These are phyloP conservation scores for Aspergillus ibericus DNA, from an alignment of 2,329 filamentous ascomycete genomes.

Conservation along the genomic window DNA sequence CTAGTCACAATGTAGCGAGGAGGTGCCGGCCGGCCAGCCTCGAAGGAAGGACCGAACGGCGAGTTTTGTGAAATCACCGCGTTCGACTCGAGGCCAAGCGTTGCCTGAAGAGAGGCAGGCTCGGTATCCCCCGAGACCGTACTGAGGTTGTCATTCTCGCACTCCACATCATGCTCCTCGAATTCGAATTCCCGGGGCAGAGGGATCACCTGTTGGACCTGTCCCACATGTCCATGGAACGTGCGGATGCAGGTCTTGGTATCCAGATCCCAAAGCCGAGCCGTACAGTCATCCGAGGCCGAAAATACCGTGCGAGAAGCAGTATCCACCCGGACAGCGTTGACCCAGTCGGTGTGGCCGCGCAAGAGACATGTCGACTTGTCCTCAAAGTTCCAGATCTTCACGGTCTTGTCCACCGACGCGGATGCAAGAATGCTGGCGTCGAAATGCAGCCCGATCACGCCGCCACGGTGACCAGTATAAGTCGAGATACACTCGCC, in stretches of 20 bases:
- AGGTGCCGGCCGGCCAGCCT: slow-evolving; percentile 66
- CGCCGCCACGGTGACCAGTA: slow-evolving; percentile 73
- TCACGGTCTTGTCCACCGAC: slow-evolving; percentile 84
- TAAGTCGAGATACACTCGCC: slow-evolving; percentile 83
- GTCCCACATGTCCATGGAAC: slow-evolving; percentile 88
- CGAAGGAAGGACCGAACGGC: slow-evolving; percentile 64
- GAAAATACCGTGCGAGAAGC: slow-evolving; percentile 84
- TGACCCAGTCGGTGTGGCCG: slow-evolving; percentile 93
- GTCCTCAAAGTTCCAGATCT: slow-evolving; percentile 88
- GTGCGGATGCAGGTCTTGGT: slow-evolving; percentile 72
- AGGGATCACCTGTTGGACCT: slow-evolving; percentile 86
- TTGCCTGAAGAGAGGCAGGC: slow-evolving; percentile 24
- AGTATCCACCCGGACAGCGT: slow-evolving; percentile 85
- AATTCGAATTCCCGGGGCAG: slow-evolving; percentile 87
- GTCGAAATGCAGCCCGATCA: slow-evolving; percentile 86
- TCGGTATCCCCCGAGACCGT: slow-evolving; percentile 32
- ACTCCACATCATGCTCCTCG: slow-evolving; percentile 64
- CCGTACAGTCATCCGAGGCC: slow-evolving; percentile 87
- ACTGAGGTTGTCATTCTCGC: slow-evolving; percentile 57
- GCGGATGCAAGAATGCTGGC: slow-evolving; percentile 81
- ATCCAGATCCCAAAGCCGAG: slow-evolving; percentile 92
- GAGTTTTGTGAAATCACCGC: slow-evolving; percentile 46
- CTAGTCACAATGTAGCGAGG: slow-evolving; percentile 91
- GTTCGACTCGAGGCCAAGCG: slow-evolving; percentile 25
- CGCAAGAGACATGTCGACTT: slow-evolving; percentile 76